phyloP scores from a whole-genome alignment of 129 eudicot genomes.

The Flaveria robusta region DNA sequence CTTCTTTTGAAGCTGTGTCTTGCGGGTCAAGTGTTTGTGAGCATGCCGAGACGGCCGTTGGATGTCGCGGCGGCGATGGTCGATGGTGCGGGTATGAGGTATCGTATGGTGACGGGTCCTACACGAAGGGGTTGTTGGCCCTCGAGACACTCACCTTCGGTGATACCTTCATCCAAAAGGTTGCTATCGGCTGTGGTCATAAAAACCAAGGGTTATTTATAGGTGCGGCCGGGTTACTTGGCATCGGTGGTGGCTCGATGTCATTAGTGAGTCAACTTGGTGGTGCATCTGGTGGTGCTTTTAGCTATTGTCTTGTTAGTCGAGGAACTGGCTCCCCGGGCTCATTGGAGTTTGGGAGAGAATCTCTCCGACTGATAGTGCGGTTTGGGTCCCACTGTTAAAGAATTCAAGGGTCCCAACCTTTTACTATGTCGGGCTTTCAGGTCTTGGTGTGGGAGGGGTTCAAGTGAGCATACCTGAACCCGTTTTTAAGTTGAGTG shows the following conservation, averaged over 20 bases:
- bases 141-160: conserved; percentile 72
- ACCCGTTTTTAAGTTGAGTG: conserved; percentile 47
- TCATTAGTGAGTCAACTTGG: conserved; percentile 86
- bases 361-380: conserved; percentile 57
- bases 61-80: conserved; percentile 67
- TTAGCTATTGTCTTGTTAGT: conserved; percentile 78
- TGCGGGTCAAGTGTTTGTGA: conserved; percentile 69
- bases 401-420: conserved; percentile 61
- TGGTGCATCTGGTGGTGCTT: conserved; percentile 72
- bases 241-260: conserved; percentile 84
- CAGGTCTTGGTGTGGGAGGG: conserved; percentile 93
- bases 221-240: conserved; percentile 86
- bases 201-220: conserved; percentile 77
- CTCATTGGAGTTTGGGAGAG: conserved; percentile 77
- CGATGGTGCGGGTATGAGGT: conserved; percentile 69
- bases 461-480: conserved; percentile 58
- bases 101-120: conserved; percentile 80
- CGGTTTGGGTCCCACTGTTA: conserved; percentile 75
- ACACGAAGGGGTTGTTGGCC: conserved; percentile 76
- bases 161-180: conserved; percentile 47
- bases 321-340: conserved; percentile 71
- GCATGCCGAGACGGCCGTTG: conserved; percentile 61
- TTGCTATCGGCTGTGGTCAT: conserved; percentile 92
- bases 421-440: conserved; percentile 67
- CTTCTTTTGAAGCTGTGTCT: conserved; percentile 61